Evolutionary conservation across 257 asterid species (phyloP).

Genomic region (Lycium ferocissimum): DNA sequence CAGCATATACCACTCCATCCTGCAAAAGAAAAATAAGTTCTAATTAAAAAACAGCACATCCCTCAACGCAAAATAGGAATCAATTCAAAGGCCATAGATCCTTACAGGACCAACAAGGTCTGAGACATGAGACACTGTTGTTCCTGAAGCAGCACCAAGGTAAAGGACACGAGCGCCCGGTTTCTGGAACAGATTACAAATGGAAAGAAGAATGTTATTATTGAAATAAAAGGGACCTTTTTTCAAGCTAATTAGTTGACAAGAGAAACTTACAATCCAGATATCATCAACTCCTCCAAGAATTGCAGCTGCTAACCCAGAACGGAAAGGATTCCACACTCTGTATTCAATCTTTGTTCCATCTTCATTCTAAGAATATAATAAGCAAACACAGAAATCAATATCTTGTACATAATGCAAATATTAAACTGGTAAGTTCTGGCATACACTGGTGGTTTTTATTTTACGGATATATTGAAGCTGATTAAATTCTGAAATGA

Average conservation of each 20-base stretch:
- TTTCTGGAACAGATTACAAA: constrained; percentile 36
- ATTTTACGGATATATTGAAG: neutral
- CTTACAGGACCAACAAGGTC: constrained; percentile 95
- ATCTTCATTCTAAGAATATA: constrained; percentile 66
- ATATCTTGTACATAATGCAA: neutral
- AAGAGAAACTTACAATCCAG: constrained; percentile 79
- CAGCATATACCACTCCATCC: constrained; percentile 96
- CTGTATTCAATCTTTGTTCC: constrained; percentile 84
- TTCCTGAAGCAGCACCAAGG: constrained; percentile 91
- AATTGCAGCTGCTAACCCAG: constrained; percentile 92
- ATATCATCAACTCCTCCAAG: constrained; percentile 94
- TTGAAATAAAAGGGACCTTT: neutral
- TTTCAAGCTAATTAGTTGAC: neutral
- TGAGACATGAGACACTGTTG: constrained; percentile 89
- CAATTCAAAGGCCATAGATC: neutral
- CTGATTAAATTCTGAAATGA: neutral
- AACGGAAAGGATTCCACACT: constrained; percentile 98
- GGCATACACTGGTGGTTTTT: neutral
- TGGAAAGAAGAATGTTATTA: neutral
- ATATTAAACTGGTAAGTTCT: neutral
- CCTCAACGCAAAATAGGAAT: neutral
- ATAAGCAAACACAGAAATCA: neutral
- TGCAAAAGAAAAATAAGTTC: neutral
- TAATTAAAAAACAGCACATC: neutral
- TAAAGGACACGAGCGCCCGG: constrained; percentile 58